Evolutionary conservation across 2,329 filamentous ascomycete species (phyloP).

Genomic region (Colletotrichum echinochloae): DNA sequence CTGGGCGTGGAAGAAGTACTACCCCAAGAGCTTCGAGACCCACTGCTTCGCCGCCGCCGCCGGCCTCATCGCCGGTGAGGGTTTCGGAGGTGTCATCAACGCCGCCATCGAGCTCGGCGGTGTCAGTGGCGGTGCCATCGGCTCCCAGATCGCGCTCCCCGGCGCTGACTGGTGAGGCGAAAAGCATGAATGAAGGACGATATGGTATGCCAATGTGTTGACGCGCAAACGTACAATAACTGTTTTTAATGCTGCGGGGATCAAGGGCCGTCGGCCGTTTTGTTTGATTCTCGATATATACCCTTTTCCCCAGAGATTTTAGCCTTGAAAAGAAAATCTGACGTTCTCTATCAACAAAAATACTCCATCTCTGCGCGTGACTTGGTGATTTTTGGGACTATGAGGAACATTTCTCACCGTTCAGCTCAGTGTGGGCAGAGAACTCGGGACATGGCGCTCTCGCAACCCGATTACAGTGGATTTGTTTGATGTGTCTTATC

Average conservation of each 20-base stretch:
- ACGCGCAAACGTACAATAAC: conserved; percentile 1
- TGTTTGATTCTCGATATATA: neutral
- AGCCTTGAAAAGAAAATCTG: neutral
- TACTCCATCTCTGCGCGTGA: neutral
- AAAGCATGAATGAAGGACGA: neutral
- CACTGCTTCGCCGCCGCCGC: conserved; percentile 71
- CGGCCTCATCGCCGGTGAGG: conserved; percentile 72
- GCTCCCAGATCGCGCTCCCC: conserved; percentile 38
- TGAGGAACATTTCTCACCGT: neutral
- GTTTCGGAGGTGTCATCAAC: conserved; percentile 71
- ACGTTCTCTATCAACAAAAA: neutral
- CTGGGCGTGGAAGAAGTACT: conserved; percentile 66
- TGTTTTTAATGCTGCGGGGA: neutral
- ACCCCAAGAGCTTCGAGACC: conserved; percentile 62
- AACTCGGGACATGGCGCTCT: neutral
- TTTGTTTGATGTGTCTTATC: neutral
- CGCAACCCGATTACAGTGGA: neutral
- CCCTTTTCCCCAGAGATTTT: neutral
- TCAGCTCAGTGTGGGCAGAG: neutral
- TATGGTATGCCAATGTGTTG: neutral
- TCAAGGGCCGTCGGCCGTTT: neutral
- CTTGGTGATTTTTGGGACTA: too few relatives aligned
- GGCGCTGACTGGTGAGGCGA: conserved; percentile 14
- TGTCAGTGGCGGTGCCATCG: conserved; percentile 40
- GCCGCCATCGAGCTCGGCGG: conserved; percentile 57